Base-by-base conservation (phyloP, 1,284 basidiomycete genomes). In the Moesziomyces antarcticus region DNA sequence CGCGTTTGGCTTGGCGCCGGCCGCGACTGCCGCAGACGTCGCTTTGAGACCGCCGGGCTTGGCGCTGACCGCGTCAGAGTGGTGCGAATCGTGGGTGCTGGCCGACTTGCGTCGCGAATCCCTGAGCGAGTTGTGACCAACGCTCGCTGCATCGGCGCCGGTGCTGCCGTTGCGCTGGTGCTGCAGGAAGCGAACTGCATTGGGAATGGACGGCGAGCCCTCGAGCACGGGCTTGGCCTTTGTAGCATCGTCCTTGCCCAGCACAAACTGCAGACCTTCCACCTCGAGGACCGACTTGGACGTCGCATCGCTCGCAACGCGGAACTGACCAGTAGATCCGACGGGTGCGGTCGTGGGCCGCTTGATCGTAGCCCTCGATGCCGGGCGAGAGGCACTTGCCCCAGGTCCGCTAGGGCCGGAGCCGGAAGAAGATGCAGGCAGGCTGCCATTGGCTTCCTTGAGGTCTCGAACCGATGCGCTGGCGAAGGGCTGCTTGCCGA, bases 311-410 rank as follows among this genome's bases (percentile, higher is more conserved):
- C 51, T 52, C 14, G 44, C 44, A 0, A 10, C 18, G 22, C 65
- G 65, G 49, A 65, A 61, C 46, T 61, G 65, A 30, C 54, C 65
- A n/a, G 35, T 37, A 11, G 56, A 46, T 11, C 60, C 64, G 20
- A 62, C 61, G 42, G 69, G 69, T 10, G 65, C 70, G 1, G 73
- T 75, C 7, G 55, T 59, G 10, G 73, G 73, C 20, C 73, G 41
- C 35, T 73, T 71, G 57, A 68, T 71, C 10, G 62, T 69, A 7
- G 66, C 73, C 35, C 71, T 53, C 10, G 71, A 73, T 5, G 65
- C 50, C 4, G 65, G 50, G 7, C 71, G 65, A 37, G 59, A 47
- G 0, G 60, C 64, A 7, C 8, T 11, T 1, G 44, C 21, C 2
- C 43, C 27, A 3, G 33, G 14, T 2, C 33, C 56, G 14, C 25